A percentile compares a stretch with the other conserved stretches of the same genome.
These are phyloP conservation scores for Podila horticola DNA, from an alignment of 192 early-diverging fungal species.

Conservation along the genomic window DNA sequence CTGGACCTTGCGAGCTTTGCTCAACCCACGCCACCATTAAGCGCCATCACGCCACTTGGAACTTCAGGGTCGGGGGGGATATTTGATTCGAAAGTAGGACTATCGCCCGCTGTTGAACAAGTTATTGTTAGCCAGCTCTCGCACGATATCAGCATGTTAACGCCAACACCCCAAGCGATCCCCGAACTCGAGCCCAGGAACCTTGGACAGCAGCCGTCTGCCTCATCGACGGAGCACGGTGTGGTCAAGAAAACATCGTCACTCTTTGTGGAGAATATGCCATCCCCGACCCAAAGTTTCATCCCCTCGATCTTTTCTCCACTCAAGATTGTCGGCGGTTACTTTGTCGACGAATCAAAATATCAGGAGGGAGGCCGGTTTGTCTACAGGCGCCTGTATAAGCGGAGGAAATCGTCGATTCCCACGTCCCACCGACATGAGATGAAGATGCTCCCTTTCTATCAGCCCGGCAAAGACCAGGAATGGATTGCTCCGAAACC, in stretches of 20 bases:
- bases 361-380: slow-evolving; percentile 39
- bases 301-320: slow-evolving; percentile 50
- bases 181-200: slow-evolving; percentile 9
- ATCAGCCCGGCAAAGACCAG: slow-evolving; percentile 46
- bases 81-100: background rate
- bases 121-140: background rate
- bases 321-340: slow-evolving; percentile 34
- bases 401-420: slow-evolving; percentile 16
- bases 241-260: slow-evolving; percentile 18
- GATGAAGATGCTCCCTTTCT: slow-evolving; percentile 33
- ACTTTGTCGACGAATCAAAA: slow-evolving; percentile 45
- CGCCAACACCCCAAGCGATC: slow-evolving; percentile 7
- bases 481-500: slow-evolving; percentile 33
- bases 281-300: slow-evolving; percentile 37
- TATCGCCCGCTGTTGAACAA: slow-evolving; percentile 16
- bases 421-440: slow-evolving; percentile 7
- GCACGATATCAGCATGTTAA: slow-evolving; percentile 30
- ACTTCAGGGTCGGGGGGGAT: background rate
- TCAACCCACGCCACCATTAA: slow-evolving; percentile 19
- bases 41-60: slow-evolving; percentile 11
- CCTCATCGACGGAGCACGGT: slow-evolving; percentile 5
- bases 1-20: slow-evolving; percentile 25
- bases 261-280: slow-evolving; percentile 25
- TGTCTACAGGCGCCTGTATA: slow-evolving; percentile 37
- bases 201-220: background rate